A percentile compares a stretch with the other conserved stretches of the same genome.
phyloP scores from a whole-genome alignment of 352 stramenopile species.

The Phytophthora crassamura region DNA sequence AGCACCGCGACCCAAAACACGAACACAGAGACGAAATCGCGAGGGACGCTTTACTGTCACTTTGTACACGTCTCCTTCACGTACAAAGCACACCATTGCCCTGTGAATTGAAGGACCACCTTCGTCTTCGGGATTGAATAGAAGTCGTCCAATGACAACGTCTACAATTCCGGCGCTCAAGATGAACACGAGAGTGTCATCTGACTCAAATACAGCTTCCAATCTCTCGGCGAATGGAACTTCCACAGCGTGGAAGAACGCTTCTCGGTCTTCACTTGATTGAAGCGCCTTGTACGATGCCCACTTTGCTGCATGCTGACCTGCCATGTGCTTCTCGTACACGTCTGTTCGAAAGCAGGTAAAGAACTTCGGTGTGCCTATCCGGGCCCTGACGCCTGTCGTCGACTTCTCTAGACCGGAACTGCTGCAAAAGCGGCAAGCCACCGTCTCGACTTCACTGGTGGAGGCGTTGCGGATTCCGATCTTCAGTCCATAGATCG shows the following conservation, averaged over 20 bases:
- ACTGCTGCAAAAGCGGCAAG: conserved; percentile 1
- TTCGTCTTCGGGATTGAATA: not conserved
- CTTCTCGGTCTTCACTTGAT: not conserved
- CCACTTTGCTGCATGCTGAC: conserved; percentile 2
- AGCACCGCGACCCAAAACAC: conserved; percentile 18
- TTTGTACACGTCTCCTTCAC: conserved; percentile 8
- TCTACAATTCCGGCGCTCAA: not conserved
- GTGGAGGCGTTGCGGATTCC: not conserved
- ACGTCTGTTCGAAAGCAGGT: conserved; percentile 6
- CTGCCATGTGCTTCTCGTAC: not conserved
- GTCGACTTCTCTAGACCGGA: not conserved
- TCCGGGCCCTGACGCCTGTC: not conserved
- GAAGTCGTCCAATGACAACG: not conserved
- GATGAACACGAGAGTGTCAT: not conserved
- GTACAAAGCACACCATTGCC: not conserved
- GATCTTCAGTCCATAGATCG: not conserved
- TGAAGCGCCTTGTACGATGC: not conserved
- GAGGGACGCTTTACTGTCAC: conserved; percentile 17
- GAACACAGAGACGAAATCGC: conserved; percentile 20
- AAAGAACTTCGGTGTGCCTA: not conserved
- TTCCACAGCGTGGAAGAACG: not conserved
- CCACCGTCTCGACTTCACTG: not conserved
- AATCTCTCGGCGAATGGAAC: not conserved
- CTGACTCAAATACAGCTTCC: not conserved
- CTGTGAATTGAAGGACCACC: not conserved